Evolutionary conservation across 1,284 basidiomycete genomes (phyloP).

Genomic region (Inonotus hispidus): DNA sequence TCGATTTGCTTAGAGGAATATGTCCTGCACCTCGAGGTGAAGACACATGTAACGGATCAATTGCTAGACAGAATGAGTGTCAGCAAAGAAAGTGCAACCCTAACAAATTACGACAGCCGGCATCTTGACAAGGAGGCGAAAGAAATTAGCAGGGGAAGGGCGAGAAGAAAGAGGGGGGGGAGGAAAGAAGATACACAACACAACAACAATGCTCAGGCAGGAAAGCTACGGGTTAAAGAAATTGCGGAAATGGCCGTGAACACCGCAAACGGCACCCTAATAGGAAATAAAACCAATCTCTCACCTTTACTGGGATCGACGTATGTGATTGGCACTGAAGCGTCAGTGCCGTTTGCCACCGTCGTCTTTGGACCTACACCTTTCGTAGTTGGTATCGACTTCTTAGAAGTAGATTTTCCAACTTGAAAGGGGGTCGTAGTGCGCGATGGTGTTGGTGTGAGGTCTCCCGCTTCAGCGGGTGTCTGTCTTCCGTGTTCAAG

Average conservation of each 20-base stretch:
- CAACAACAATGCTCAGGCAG: no score
- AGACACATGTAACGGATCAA: not conserved
- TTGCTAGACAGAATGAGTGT: not conserved
- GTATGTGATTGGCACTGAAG: not conserved
- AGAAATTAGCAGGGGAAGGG: constrained; percentile 14
- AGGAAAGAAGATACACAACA: not conserved
- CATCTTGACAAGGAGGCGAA: constrained; percentile 6
- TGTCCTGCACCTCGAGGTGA: not conserved
- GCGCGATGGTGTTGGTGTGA: constrained; percentile 15
- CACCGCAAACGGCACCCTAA: not conserved
- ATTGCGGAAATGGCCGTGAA: not conserved
- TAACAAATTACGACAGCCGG: not conserved
- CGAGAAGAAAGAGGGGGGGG: constrained; percentile 1
- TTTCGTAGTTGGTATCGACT: not conserved
- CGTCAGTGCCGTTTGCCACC: not conserved
- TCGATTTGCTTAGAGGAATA: not conserved
- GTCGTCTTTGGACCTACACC: not conserved
- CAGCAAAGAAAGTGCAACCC: not conserved
- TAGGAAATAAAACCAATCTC: not conserved
- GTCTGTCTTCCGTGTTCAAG: not conserved
- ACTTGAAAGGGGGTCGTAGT: constrained; percentile 2
- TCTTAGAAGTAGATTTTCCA: not conserved
- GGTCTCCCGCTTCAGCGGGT: not conserved
- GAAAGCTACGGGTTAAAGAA: not conserved
- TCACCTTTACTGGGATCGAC: not conserved